Evolutionary conservation across 2,329 filamentous ascomycete species (phyloP).

Genomic region (Trichoderma sp.): DNA sequence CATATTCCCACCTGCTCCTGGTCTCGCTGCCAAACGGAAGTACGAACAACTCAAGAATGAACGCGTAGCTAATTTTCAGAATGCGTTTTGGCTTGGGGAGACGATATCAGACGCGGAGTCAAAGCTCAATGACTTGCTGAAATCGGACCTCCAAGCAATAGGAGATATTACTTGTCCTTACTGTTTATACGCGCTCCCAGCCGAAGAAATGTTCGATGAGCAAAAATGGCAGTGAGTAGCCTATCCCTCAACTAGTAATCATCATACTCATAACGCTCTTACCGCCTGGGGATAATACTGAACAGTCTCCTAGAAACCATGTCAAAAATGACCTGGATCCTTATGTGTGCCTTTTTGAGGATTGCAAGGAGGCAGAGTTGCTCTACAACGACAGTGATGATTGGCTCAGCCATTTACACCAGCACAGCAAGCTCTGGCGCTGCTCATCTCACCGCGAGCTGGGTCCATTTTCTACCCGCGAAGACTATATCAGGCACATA

Average conservation of each 20-base stretch:
- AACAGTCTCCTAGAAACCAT: slow-evolving; percentile 23
- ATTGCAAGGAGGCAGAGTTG: slow-evolving; percentile 22
- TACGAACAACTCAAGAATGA: too few species aligned
- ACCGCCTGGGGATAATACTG: not conserved
- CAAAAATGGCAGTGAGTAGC: not conserved
- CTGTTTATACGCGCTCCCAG: not conserved
- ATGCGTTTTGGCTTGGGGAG: too few species aligned
- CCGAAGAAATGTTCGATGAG: not conserved
- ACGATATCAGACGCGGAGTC: too few species aligned
- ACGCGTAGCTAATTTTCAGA: too few species aligned
- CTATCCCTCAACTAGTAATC: not conserved
- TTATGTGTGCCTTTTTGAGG: slow-evolving; percentile 29
- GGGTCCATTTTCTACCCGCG: too few species aligned
- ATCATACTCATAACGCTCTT: not conserved
- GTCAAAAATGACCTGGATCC: slow-evolving; percentile 29
- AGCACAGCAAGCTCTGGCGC: not conserved
- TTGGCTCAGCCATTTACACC: not conserved
- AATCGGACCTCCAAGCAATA: too few species aligned
- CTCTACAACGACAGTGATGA: slow-evolving; percentile 24
- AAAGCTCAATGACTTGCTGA: too few species aligned
- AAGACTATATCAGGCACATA: too few species aligned
- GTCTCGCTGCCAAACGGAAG: too few species aligned
- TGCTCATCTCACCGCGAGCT: too few species aligned
- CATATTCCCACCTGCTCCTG: not conserved
- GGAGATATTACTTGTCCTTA: not conserved